A percentile compares a stretch with the other conserved stretches of the same genome.
These are phyloP conservation scores for Cryphonectria nitschkei DNA, from an alignment of 2,329 filamentous ascomycete genomes.

Conservation along the genomic window DNA sequence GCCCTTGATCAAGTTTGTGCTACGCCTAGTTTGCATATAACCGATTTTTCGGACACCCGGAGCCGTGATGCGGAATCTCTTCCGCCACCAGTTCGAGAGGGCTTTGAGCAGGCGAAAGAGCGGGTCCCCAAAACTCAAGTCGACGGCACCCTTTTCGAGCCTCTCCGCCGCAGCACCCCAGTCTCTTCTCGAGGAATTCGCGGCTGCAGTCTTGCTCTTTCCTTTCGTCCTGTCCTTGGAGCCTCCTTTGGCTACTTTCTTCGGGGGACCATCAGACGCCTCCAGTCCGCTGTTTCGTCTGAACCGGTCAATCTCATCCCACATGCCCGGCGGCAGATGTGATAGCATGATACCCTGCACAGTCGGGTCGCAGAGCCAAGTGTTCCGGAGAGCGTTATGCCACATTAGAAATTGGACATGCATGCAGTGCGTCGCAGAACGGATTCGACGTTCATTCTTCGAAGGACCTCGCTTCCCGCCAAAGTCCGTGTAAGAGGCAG, in stretches of 20 bases:
- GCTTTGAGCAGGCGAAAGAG: slow-evolving; percentile 75
- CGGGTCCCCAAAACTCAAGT: slow-evolving; percentile 84
- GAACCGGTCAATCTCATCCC: slow-evolving; percentile 76
- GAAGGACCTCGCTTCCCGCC: slow-evolving; percentile 80
- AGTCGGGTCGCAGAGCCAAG: slow-evolving; percentile 78
- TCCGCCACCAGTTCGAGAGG: slow-evolving; percentile 86
- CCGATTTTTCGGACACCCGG: slow-evolving; percentile 87
- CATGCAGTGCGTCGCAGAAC: slow-evolving; percentile 80
- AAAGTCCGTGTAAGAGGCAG: slow-evolving; percentile 61
- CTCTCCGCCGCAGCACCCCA: slow-evolving; percentile 73
- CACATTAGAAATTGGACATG: slow-evolving; percentile 88
- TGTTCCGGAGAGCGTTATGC: slow-evolving; percentile 85
- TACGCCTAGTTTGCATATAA: slow-evolving; percentile 76
- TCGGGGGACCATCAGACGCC: slow-evolving; percentile 34
- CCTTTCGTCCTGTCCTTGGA: slow-evolving; percentile 39
- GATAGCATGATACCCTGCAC: slow-evolving; percentile 76
- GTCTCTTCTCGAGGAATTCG: slow-evolving; percentile 54
- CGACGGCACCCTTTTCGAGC: slow-evolving; percentile 70
- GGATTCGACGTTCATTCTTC: slow-evolving; percentile 79
- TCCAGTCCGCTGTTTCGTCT: slow-evolving; percentile 68
- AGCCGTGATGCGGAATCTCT: slow-evolving; percentile 75
- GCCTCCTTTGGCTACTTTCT: slow-evolving; percentile 37
- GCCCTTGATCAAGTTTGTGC: slow-evolving; percentile 74
- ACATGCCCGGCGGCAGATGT: slow-evolving; percentile 70
- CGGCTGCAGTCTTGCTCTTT: slow-evolving; percentile 44